Conservation (phyloP, 352 stramenopile genomes). For the Phytophthora cactorum region DNA sequence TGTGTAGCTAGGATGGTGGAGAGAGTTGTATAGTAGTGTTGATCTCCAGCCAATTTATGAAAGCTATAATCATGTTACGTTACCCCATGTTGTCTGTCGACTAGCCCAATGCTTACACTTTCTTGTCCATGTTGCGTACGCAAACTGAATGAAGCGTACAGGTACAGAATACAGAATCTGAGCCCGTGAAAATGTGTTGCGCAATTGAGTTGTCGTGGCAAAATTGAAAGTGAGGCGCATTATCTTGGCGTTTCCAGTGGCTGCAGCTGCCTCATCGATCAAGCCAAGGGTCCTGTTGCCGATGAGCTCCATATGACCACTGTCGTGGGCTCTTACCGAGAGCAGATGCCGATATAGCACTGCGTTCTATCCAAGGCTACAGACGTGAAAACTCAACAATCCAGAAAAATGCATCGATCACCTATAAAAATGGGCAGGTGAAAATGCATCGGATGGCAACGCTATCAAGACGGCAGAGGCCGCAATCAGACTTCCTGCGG, state of each 20-base stretch:
- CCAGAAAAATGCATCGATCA: conserved; percentile 15
- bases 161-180: too few species aligned
- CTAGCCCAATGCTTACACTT: conserved; percentile 10
- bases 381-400: not conserved
- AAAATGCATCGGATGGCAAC: conserved; percentile 12
- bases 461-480: conserved; percentile 5
- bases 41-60: conserved; percentile 24
- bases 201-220: too few species aligned
- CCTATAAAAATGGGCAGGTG: conserved; percentile 7
- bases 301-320: conserved; percentile 8
- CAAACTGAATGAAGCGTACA: not conserved
- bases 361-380: conserved; percentile 26
- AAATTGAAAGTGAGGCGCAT: not conserved
- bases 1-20: conserved; percentile 23
- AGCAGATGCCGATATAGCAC: conserved; percentile 9
- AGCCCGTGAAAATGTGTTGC: not conserved
- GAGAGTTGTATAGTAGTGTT: conserved; percentile 34
- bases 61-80: conserved; percentile 16
- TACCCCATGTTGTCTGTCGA: conserved; percentile 12
- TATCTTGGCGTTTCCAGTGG: not conserved
- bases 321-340: conserved; percentile 28
- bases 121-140: conserved; percentile 15
- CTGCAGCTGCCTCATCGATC: not conserved
- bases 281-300: not conserved
- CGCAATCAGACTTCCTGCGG: conserved; percentile 1